Percentiles rank a stretch among this genome's conserved stretches.
Evolutionary conservation across 1,284 basidiomycete species (phyloP).

Genomic region (Sparassis latifolia): DNA sequence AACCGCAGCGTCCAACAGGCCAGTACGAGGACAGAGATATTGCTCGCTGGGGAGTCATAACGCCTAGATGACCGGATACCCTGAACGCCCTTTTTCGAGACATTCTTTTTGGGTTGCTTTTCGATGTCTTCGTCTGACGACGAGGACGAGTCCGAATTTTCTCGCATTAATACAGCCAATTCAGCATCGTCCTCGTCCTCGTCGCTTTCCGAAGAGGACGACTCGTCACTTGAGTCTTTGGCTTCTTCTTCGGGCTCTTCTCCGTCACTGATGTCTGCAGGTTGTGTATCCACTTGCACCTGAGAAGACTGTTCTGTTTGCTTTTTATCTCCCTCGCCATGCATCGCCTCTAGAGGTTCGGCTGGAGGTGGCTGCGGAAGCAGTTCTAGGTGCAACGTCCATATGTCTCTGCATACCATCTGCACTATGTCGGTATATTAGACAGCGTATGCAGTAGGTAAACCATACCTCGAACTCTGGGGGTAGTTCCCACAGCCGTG

Average conservation of each 20-base stretch:
- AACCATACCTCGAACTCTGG: conserved; percentile 66
- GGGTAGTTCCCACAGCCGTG: conserved; percentile 64
- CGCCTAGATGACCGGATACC: conserved; percentile 16
- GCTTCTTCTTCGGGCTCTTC: conserved; percentile 22
- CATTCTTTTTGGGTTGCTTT: conserved; percentile 12
- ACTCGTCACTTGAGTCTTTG: conserved; percentile 10
- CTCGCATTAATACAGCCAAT: conserved; percentile 45
- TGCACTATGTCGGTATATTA: conserved; percentile 22
- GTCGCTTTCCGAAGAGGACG: conserved; percentile 11
- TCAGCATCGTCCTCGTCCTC: conserved; percentile 35
- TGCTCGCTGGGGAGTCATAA: conserved; percentile 53
- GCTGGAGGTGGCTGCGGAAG: conserved; percentile 53
- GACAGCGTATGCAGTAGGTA: not conserved
- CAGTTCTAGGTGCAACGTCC: conserved; percentile 69
- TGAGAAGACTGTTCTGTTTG: conserved; percentile 8
- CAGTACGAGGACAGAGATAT: conserved; percentile 60
- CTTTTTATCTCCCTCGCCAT: conserved; percentile 24
- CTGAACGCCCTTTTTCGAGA: conserved; percentile 7
- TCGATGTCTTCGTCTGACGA: conserved; percentile 36
- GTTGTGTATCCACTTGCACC: not conserved
- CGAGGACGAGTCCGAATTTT: conserved; percentile 45
- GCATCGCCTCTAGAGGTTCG: conserved; percentile 46
- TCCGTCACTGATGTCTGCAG: conserved; percentile 12
- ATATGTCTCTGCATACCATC: conserved; percentile 76
- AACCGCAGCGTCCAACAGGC: conserved; percentile 76